Base-by-base conservation (phyloP, 345 rosid species). In the Bruguiera parviflora region DNA sequence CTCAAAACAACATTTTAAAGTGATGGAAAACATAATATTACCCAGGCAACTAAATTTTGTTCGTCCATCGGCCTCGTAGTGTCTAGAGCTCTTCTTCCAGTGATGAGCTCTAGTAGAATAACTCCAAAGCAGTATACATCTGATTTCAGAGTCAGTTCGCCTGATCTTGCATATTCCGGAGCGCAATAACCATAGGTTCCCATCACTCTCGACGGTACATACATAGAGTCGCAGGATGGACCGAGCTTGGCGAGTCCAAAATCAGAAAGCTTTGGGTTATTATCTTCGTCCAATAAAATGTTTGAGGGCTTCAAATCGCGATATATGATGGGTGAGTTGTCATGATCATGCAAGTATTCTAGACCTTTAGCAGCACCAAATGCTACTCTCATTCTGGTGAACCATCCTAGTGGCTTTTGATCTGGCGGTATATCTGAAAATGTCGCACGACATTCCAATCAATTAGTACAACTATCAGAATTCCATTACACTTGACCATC, bases 41-140 rank as follows among this genome's bases (percentile, higher is more conserved):
- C 97, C 97, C 97, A 92, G 69, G 92, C 47, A 71, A 92, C 91
- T 69, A 91, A 75, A 75, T 87, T 89, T 32, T 87, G 97, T 73
- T 89, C 92, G 33, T 87, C 78, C 18, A 66, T 75, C 22, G 91
- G 87, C 70, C 78, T 87, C 11, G 84, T 83, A 15, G 91, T 83
- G 84, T 91, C 97, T 11, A 89, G 65, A 61, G 86, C 92, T 78
- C 73, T 84, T 61, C 92, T 78, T 61, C 96, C 96, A 0, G 91
- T 89, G 68, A 91, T 81, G 24, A 91, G 88, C 62, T 91, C 95
- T 6, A 91, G 82, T 57, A 91, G 72, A 62, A 91, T 80, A 58
- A 91, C 91, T 61, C 97, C 97, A 66, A 89, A 91, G 73, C 97
- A 86, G 70, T 84, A 91, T 0, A 91, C 91, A 69, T 91, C 96